phyloP scores from a whole-genome alignment of 2,329 filamentous ascomycete genomes.

The Curvularia eragrostidis region DNA sequence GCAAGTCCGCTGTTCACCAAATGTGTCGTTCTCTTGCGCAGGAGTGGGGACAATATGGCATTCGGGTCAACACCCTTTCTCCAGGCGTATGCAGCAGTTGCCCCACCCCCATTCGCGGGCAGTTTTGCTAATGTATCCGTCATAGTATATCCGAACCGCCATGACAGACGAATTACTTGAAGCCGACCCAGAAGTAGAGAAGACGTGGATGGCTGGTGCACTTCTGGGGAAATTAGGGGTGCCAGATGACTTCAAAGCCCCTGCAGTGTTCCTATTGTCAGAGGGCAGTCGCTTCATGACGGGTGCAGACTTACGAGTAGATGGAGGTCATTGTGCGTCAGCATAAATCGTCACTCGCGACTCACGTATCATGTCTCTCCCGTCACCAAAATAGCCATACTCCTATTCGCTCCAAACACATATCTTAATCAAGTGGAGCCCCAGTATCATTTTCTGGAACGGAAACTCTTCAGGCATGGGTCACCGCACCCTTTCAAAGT shows the following conservation, averaged over 20 bases:
- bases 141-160: conserved; percentile 44
- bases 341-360: conserved; percentile 18
- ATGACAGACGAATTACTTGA: conserved; percentile 46
- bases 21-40: conserved; percentile 25
- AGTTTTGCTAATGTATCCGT: neutral
- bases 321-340: conserved; percentile 69
- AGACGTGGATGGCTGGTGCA: conserved; percentile 61
- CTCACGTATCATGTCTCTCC: neutral
- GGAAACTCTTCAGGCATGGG: neutral
- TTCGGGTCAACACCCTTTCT: conserved; percentile 43
- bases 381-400: neutral
- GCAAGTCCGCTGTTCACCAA: conserved; percentile 23
- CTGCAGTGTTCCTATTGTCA: conserved; percentile 71
- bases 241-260: conserved; percentile 67
- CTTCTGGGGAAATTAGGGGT: conserved; percentile 62
- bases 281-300: conserved; percentile 76
- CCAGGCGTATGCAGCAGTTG: conserved; percentile 26
- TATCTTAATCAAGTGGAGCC: neutral
- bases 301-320: conserved; percentile 71
- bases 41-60: conserved; percentile 33
- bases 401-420: neutral
- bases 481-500: neutral
- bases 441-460: neutral
- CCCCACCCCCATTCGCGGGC: neutral
- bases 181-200: conserved; percentile 59